phyloP scores from a whole-genome alignment of 2,329 filamentous ascomycete genomes.

The Trichoderma breve region DNA sequence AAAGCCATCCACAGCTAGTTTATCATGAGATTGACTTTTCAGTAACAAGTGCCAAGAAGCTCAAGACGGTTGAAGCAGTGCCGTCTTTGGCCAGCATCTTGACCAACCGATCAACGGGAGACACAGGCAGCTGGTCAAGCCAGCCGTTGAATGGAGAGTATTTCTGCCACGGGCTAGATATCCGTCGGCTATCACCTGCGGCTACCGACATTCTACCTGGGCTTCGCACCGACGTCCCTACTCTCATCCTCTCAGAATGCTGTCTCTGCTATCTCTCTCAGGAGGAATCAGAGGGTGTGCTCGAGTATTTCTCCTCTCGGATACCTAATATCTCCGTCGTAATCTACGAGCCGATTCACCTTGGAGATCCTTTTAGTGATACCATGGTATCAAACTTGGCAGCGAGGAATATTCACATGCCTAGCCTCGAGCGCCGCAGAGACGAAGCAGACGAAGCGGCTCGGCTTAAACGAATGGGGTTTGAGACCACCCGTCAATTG shows the following conservation, averaged over 20 bases:
- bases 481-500: constrained; percentile 46
- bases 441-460: constrained; percentile 65
- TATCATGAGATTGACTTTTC: constrained; percentile 96
- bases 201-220: constrained; percentile 32
- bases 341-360: constrained; percentile 85
- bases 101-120: constrained; percentile 30
- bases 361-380: constrained; percentile 80
- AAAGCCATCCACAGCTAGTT: constrained; percentile 46
- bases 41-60: constrained; percentile 66
- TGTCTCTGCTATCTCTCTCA: constrained; percentile 85
- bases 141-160: constrained; percentile 43
- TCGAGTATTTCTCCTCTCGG: constrained; percentile 61
- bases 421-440: constrained; percentile 73
- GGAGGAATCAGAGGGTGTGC: constrained; percentile 59
- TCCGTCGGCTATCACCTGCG: constrained; percentile 53
- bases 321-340: constrained; percentile 57
- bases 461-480: constrained; percentile 65
- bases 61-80: constrained; percentile 50
- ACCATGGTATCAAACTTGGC: constrained; percentile 92
- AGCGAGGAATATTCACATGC: constrained; percentile 76
- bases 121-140: constrained; percentile 42
- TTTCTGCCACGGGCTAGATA: constrained; percentile 65
- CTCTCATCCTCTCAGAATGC: constrained; percentile 88
- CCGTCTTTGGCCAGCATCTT: constrained; percentile 42
- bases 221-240: constrained; percentile 62